Percentiles rank a stretch among this genome's conserved stretches.
Evolutionary conservation across 192 early-diverging fungal species (phyloP).

Genomic region (Entomortierella parvispora): DNA sequence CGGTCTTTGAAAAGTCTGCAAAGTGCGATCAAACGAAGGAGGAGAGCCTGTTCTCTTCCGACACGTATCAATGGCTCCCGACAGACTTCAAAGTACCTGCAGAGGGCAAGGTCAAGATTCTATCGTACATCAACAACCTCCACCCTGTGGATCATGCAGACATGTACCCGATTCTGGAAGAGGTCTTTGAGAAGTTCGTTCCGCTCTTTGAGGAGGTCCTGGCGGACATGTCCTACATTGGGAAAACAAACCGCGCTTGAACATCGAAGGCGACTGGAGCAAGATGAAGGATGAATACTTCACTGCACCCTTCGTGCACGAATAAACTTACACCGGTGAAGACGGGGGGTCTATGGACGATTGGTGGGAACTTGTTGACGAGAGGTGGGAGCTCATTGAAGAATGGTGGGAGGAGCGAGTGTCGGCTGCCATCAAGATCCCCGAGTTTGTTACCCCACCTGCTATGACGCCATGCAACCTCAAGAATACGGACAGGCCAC

Average conservation of each 20-base stretch:
- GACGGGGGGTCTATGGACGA: no score
- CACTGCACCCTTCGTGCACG: no score
- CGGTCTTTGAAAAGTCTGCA: no score
- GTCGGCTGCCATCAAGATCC: not conserved
- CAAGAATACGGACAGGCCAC: conserved; percentile 39
- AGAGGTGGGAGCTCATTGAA: not conserved
- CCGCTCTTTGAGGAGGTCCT: not conserved
- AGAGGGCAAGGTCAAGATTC: not conserved
- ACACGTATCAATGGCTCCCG: no score
- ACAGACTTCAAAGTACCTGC: no score
- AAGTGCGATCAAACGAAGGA: no score
- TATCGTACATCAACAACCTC: not conserved
- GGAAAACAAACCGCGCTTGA: not conserved
- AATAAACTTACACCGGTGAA: no score
- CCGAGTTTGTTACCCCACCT: not conserved
- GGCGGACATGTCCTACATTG: not conserved
- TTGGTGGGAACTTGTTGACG: no score
- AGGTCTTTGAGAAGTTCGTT: not conserved
- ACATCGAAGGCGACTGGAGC: not conserved
- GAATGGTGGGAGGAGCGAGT: not conserved
- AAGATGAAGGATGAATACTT: no score
- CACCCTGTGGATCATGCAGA: conserved; percentile 13
- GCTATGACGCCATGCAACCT: conserved; percentile 5
- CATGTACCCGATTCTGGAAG: not conserved
- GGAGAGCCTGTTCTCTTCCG: no score